A percentile compares a stretch with the other conserved stretches of the same genome.
phyloP scores from a whole-genome alignment of 1,139 yeast species.

The Lodderomyces beijingensis region DNA sequence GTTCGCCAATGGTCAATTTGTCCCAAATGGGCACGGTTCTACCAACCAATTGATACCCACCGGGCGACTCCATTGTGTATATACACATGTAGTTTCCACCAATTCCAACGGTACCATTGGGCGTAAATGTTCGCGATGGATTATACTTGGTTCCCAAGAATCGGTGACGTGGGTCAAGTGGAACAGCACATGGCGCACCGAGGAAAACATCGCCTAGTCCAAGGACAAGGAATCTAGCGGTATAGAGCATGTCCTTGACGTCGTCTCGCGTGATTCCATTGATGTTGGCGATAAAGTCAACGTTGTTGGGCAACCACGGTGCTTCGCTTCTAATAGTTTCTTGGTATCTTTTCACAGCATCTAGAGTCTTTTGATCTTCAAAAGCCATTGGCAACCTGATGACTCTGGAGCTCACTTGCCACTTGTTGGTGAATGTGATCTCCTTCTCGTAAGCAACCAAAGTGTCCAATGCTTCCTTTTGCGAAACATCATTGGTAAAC shows the following conservation, averaged over 20 bases:
- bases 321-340: slow-evolving; percentile 92
- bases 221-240: slow-evolving; percentile 84
- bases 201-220: slow-evolving; percentile 97
- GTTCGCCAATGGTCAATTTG: slow-evolving; percentile 72
- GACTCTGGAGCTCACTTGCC: slow-evolving; percentile 82
- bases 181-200: slow-evolving; percentile 98
- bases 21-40: slow-evolving; percentile 98
- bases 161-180: slow-evolving; percentile 94
- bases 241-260: slow-evolving; percentile 77
- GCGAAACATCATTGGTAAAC: slow-evolving; percentile 63
- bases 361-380: slow-evolving; percentile 84
- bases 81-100: slow-evolving; percentile 99
- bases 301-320: slow-evolving; percentile 97
- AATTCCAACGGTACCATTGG: slow-evolving; percentile 95
- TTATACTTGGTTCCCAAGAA: slow-evolving; percentile 90
- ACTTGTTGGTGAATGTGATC: slow-evolving; percentile 65
- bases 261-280: slow-evolving; percentile 75
- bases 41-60: slow-evolving; percentile 96
- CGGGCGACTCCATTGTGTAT: slow-evolving; percentile 97
- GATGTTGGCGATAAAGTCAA: slow-evolving; percentile 86
- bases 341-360: slow-evolving; percentile 83
- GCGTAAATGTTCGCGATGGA: slow-evolving; percentile 94
- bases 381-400: slow-evolving; percentile 92
- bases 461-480: slow-evolving; percentile 55
- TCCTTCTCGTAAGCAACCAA: slow-evolving; percentile 73